Percentiles rank a stretch among this genome's conserved stretches.
phyloP scores from a whole-genome alignment of 352 stramenopile genomes.

The Phytophthora litchii region DNA sequence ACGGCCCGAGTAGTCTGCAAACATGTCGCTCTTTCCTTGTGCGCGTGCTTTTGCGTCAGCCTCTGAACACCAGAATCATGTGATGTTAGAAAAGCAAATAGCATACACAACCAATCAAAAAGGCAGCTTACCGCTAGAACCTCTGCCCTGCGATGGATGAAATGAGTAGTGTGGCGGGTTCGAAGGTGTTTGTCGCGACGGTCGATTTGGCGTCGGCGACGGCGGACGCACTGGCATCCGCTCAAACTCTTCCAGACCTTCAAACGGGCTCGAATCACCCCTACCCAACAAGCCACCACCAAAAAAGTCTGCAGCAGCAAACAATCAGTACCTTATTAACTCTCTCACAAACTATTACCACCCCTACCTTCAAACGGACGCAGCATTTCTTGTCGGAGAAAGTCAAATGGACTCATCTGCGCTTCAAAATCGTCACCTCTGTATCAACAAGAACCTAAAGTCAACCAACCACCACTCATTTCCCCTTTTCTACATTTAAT shows the following conservation, averaged over 20 bases:
- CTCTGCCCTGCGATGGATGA: constrained; percentile 53
- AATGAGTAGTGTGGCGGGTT: constrained; percentile 82
- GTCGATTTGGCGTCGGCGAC: constrained; percentile 45
- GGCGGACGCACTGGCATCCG: constrained; percentile 58
- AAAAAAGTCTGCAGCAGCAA: constrained; percentile 57
- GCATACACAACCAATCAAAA: neutral
- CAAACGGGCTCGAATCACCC: constrained; percentile 52
- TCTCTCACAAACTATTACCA: neutral
- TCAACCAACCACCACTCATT: neutral
- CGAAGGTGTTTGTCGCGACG: constrained; percentile 45
- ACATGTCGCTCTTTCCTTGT: constrained; percentile 70
- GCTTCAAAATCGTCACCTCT: constrained; percentile 79
- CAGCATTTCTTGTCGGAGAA: constrained; percentile 80
- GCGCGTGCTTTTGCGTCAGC: constrained; percentile 37
- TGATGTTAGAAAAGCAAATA: neutral
- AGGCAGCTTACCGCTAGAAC: constrained; percentile 30
- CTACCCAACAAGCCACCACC: constrained; percentile 44
- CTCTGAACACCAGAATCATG: constrained; percentile 16
- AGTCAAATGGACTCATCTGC: constrained; percentile 84
- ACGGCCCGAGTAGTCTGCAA: constrained; percentile 66
- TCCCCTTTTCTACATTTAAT: neutral
- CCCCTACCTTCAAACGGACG: constrained; percentile 72
- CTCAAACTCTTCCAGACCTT: constrained; percentile 75
- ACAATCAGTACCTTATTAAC: neutral
- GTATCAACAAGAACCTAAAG: constrained; percentile 3